Evolutionary conservation across 768 basidiomycete species (phyloP).

Genomic region (Cystobasidium onofrii): DNA sequence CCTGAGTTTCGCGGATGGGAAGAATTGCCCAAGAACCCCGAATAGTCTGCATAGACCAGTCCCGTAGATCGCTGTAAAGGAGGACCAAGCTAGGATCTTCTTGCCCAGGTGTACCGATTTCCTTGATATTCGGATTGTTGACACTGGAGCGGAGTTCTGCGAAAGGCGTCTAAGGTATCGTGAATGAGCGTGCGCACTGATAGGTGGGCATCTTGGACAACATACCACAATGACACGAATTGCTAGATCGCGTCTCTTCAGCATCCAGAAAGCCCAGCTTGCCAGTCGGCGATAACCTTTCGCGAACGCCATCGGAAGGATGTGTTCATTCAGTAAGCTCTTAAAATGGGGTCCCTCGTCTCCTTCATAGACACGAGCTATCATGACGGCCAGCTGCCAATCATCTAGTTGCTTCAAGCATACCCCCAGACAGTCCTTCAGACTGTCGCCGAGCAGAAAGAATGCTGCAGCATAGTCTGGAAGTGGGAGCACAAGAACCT

Average conservation of each 20-base stretch:
- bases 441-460: constrained; percentile 78
- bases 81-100: constrained; percentile 90
- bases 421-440: constrained; percentile 85
- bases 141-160: constrained; percentile 32
- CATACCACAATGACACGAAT: constrained; percentile 81
- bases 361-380: constrained; percentile 76
- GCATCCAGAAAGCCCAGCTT: constrained; percentile 92
- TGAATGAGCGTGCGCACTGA: too few species aligned
- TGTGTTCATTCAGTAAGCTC: constrained; percentile 61
- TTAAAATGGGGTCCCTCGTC: constrained; percentile 68
- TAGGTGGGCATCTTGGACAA: constrained; percentile 22
- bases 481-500: background rate
- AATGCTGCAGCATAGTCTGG: constrained; percentile 97
- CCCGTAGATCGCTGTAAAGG: constrained; percentile 77
- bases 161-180: constrained; percentile 39
- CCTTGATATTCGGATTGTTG: constrained; percentile 47
- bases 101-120: constrained; percentile 76
- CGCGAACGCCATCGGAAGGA: constrained; percentile 74
- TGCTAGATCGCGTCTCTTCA: constrained; percentile 76
- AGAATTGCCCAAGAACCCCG: constrained; percentile 88
- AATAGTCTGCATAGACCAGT: constrained; percentile 83
- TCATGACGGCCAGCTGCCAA: constrained; percentile 77
- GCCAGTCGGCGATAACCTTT: constrained; percentile 87
- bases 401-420: constrained; percentile 80
- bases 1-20: constrained; percentile 74